Conservation (phyloP, 2,329 filamentous ascomycete genomes). For the Fusarium scirpi region DNA sequence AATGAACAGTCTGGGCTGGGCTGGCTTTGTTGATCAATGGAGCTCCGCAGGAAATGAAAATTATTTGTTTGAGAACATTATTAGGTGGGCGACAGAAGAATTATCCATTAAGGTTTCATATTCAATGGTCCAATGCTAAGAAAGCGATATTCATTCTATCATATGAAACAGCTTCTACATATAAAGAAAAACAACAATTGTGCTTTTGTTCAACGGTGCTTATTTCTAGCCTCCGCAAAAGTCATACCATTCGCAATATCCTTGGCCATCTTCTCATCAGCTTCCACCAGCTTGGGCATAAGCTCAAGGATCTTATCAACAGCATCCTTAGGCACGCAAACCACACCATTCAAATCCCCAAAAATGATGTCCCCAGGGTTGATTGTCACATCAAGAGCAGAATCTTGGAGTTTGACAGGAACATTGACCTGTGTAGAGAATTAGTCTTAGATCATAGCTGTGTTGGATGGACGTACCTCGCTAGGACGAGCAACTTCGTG, state of each 20-base stretch:
- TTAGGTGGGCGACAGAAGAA: no score
- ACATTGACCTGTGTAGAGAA: not conserved
- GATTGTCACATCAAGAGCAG: not conserved
- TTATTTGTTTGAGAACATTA: no score
- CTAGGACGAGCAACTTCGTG: conserved; percentile 12
- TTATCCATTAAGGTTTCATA: no score
- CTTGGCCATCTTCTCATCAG: conserved; percentile 24
- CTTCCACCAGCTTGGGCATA: conserved; percentile 10
- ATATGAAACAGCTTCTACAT: not conserved
- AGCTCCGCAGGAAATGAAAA: not conserved
- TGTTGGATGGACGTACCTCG: not conserved
- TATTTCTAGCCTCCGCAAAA: not conserved
- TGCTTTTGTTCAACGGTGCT: not conserved
- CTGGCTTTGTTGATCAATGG: not conserved
- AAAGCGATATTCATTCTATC: no score
- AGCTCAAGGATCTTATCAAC: conserved; percentile 15
- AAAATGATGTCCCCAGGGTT: conserved; percentile 17
- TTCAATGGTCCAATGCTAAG: no score
- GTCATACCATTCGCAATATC: conserved; percentile 6
- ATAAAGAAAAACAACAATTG: no score
- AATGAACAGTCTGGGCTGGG: not conserved
- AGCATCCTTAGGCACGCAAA: conserved; percentile 14
- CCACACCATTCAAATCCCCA: conserved; percentile 19
- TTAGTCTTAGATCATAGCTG: accelerated
- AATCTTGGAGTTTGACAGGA: conserved; percentile 19